A percentile compares a stretch with the other conserved stretches of the same genome.
phyloP scores from a whole-genome alignment of 2,329 filamentous ascomycete species.

The Aspergillus caelatus region DNA sequence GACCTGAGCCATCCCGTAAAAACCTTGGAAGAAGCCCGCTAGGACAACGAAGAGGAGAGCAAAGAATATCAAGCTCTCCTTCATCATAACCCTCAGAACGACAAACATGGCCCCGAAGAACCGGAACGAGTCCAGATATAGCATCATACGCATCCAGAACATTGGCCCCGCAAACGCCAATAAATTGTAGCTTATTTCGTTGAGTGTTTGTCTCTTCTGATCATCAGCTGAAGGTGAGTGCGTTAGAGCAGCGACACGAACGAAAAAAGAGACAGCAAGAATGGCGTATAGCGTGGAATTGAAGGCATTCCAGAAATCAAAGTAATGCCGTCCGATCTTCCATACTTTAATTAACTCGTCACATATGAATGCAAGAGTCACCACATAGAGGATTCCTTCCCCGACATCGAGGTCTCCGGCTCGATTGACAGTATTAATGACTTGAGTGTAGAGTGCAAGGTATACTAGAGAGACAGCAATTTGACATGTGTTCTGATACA shows the following conservation, averaged over 20 bases:
- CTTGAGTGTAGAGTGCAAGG: slow-evolving; percentile 80
- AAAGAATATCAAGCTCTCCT: slow-evolving; percentile 94
- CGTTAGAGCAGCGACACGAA: slow-evolving; percentile 76
- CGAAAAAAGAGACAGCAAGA: slow-evolving; percentile 74
- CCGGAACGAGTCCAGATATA: slow-evolving; percentile 89
- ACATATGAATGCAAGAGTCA: slow-evolving; percentile 87
- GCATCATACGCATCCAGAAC: slow-evolving; percentile 91
- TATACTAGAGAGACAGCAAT: slow-evolving; percentile 83
- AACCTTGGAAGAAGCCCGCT: slow-evolving; percentile 81
- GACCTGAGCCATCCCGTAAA: slow-evolving; percentile 84
- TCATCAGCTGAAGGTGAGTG: slow-evolving; percentile 58
- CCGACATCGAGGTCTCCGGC: slow-evolving; percentile 80
- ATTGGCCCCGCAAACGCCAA: slow-evolving; percentile 90
- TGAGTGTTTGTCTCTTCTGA: slow-evolving; percentile 63
- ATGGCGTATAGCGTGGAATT: slow-evolving; percentile 81
- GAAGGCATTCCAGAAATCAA: slow-evolving; percentile 97
- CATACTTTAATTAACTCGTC: slow-evolving; percentile 88
- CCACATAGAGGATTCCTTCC: slow-evolving; percentile 83
- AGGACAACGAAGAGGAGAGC: slow-evolving; percentile 83
- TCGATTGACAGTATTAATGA: slow-evolving; percentile 92
- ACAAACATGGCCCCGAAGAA: slow-evolving; percentile 99
- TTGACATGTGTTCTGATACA: slow-evolving; percentile 90
- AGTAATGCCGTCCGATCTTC: slow-evolving; percentile 88
- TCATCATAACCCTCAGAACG: slow-evolving; percentile 93
- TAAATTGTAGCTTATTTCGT: slow-evolving; percentile 88